These are phyloP conservation scores for Coemansia sp. DNA, from an alignment of 192 early-diverging fungal species.

Conservation along the genomic window DNA sequence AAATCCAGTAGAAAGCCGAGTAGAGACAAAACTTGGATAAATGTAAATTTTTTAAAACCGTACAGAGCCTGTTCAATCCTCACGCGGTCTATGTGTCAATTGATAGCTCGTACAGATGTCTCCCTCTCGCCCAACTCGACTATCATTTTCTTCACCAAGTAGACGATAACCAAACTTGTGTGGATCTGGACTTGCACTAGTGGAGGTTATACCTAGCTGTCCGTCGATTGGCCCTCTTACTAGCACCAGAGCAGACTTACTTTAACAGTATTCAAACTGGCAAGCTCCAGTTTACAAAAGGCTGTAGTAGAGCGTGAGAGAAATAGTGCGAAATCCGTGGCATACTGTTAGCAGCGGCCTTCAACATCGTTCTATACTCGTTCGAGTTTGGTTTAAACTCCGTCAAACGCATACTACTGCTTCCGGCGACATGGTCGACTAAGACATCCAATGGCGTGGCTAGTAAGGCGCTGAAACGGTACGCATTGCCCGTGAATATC, in stretches of 20 bases:
- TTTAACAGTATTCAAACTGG: not conserved
- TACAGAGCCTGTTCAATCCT: no score
- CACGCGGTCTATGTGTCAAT: no score
- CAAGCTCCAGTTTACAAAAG: not conserved
- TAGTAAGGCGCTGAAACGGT: no score
- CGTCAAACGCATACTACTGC: not conserved
- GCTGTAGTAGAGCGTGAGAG: not conserved
- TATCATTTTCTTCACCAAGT: not conserved
- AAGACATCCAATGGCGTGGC: no score
- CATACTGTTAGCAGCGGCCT: not conserved
- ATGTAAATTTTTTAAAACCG: no score
- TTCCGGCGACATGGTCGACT: not conserved
- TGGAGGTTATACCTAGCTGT: no score
- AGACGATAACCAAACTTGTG: not conserved
- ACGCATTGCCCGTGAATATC: no score
- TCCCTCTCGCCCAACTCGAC: not conserved
- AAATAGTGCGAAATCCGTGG: not conserved
- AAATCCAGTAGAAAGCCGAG: no score
- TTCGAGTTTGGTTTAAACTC: not conserved
- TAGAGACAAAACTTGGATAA: no score
- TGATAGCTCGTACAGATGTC: no score
- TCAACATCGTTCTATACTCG: not conserved
- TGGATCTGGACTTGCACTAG: not conserved
- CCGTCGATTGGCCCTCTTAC: no score
- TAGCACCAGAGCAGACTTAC: no score